These are phyloP conservation scores for Trypanosoma vivax DNA, from an alignment of 208 protist species.

Conservation along the genomic window DNA sequence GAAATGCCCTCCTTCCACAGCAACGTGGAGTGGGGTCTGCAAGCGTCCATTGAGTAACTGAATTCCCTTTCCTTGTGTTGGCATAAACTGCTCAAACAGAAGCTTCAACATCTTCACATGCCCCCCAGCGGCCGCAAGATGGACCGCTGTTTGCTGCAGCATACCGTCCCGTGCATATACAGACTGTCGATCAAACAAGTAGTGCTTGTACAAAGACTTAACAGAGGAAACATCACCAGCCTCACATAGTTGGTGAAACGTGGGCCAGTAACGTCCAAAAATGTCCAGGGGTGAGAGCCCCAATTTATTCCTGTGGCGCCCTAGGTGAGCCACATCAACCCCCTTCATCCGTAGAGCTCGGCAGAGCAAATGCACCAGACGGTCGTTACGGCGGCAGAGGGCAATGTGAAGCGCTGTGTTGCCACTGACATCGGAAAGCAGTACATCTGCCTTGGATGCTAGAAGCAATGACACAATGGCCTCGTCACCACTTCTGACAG, in stretches of 20 bases:
- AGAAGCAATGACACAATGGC: slow-evolving; percentile 36
- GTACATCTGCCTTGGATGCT: slow-evolving; percentile 28
- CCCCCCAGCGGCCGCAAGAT: slow-evolving; percentile 35
- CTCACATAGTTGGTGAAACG: slow-evolving; percentile 47
- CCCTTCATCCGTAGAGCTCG: slow-evolving; percentile 28
- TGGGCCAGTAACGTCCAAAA: slow-evolving; percentile 50
- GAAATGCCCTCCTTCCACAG: slow-evolving; percentile 36
- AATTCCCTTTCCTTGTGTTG: slow-evolving; percentile 5
- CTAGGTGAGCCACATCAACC: slow-evolving; percentile 11
- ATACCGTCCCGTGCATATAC: slow-evolving; percentile 27
- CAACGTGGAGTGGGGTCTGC: slow-evolving; percentile 73
- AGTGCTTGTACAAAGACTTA: slow-evolving; percentile 53
- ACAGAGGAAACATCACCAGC: slow-evolving; percentile 45
- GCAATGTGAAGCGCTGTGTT: slow-evolving; percentile 69
- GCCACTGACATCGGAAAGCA: slow-evolving; percentile 21
- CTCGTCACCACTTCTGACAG: slow-evolving; percentile 35
- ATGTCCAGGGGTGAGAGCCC: slow-evolving; percentile 49
- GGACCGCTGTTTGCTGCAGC: slow-evolving; percentile 31
- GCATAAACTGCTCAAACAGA: slow-evolving; percentile 41
- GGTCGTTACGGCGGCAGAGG: slow-evolving; percentile 34
- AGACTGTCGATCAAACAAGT: slow-evolving; percentile 39
- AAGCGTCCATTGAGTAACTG: slow-evolving; percentile 34
- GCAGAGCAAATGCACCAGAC: slow-evolving; percentile 50
- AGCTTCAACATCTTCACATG: slow-evolving; percentile 47
- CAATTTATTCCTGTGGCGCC: slow-evolving; percentile 26